Evolutionary conservation across 257 asterid genomes (phyloP), one percentile per base, ranked within the genome.

Genomic region (Gynochthodes officinalis): DNA sequence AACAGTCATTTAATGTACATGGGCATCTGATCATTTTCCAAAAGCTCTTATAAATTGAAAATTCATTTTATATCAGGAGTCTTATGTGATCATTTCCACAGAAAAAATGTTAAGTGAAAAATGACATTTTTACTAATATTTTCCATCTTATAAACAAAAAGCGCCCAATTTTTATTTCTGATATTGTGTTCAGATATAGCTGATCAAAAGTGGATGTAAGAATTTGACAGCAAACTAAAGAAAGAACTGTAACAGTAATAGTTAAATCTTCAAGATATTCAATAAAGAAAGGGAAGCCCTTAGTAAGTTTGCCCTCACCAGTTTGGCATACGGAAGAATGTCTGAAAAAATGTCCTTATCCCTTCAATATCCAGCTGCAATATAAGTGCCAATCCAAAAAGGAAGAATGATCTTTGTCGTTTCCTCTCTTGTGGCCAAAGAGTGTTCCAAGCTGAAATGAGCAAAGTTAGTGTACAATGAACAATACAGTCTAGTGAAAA

Each of bases 341-440:
- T 82, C 74, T 67, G 91, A 39, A 95, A 95, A 86, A 95, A 95
- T 49, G 96, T 82, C 58, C 99, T 78, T 77, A 90, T 90, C 75
- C 96, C 97, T 73, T 90, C 96, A 21, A 78, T 86, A 77, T 95
- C 99, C 71, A 92, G 86, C 74, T 95, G 91, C 85, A 90, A 27
- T 80, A 95, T 95, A 54, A 95, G 98, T 9, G 99, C 99, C 62
- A 95, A 73, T 4, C 99, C 99, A n/a, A 95, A 95, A 13, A 95
- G 94, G 83, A 95, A 95, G 77, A 95, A 92, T 0, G 99, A 91
- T 61, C 98, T 84, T 72, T 95, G 99, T 65, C 99, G 82, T 79
- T 95, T 95, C 84, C 97, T 84, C 84, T 95, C 98, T 75, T 76
- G 90, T 0, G 99, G 97, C 99, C 99, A 95, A 43, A 95, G 98